Percentiles rank a stretch among this genome's conserved stretches.
phyloP scores from a whole-genome alignment of 352 stramenopile genomes.

The Pythium graminicola region DNA sequence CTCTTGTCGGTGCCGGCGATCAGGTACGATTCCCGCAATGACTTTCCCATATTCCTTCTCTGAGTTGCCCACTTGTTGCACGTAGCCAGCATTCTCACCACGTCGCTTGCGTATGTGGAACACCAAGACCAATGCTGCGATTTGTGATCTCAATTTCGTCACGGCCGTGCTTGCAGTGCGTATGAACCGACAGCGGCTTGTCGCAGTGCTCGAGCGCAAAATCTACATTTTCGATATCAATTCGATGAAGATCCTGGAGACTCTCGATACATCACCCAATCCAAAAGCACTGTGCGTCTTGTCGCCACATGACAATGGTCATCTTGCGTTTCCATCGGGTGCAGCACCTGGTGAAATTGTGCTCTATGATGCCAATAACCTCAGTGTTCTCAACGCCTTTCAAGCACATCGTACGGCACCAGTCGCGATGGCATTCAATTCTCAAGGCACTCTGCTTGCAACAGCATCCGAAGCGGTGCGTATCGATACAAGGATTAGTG shows the following conservation, averaged over 20 bases:
- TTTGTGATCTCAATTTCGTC: constrained; percentile 91
- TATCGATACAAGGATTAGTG: not conserved
- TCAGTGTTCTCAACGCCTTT: constrained; percentile 89
- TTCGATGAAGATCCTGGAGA: constrained; percentile 91
- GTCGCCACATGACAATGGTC: constrained; percentile 80
- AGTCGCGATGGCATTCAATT: constrained; percentile 86
- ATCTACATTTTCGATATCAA: constrained; percentile 94
- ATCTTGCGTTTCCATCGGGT: constrained; percentile 80
- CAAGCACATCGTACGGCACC: constrained; percentile 83
- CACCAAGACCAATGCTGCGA: constrained; percentile 83
- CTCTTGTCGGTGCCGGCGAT: constrained; percentile 85
- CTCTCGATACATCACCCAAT: constrained; percentile 86
- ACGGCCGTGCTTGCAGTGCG: constrained; percentile 84
- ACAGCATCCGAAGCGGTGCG: constrained; percentile 87
- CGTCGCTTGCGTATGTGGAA: constrained; percentile 89
- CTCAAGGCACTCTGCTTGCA: constrained; percentile 77
- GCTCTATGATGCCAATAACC: constrained; percentile 89
- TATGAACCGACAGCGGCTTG: constrained; percentile 87
- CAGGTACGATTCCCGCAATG: constrained; percentile 40
- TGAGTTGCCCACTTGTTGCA: not conserved
- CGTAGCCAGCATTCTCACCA: constrained; percentile 85
- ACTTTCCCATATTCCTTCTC: not conserved
- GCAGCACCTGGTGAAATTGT: constrained; percentile 84
- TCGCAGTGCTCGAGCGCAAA: constrained; percentile 84
- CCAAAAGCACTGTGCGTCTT: constrained; percentile 76